These are phyloP conservation scores for Chrysoporthe puriensis DNA, from an alignment of 2,329 filamentous ascomycete genomes.

Conservation along the genomic window DNA sequence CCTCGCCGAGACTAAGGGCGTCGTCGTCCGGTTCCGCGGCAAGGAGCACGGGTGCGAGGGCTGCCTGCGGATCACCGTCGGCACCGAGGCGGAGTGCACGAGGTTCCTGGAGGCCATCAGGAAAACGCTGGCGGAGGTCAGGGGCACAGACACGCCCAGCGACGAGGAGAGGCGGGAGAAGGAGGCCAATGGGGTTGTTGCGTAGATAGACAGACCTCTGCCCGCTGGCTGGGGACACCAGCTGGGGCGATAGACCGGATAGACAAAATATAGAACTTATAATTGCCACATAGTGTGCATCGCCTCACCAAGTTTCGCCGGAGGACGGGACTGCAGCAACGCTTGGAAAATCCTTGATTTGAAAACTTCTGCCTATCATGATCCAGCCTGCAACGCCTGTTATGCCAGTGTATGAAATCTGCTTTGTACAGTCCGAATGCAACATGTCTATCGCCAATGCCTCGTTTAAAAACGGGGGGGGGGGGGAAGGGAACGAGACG, in stretches of 20 bases:
- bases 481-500: not conserved
- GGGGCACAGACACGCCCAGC: conserved; percentile 38
- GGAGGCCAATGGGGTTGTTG: conserved; percentile 42
- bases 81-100: conserved; percentile 84
- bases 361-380: no score
- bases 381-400: not conserved
- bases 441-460: no score
- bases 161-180: conserved; percentile 44
- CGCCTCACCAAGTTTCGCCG: not conserved
- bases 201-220: conserved; percentile 30
- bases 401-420: not conserved
- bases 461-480: not conserved
- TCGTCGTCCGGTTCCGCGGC: conserved; percentile 91
- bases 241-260: not conserved
- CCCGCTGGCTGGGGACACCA: not conserved
- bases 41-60: conserved; percentile 90
- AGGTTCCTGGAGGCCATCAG: conserved; percentile 73
- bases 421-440: not conserved
- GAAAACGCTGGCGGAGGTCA: conserved; percentile 51
- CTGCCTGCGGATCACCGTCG: conserved; percentile 88
- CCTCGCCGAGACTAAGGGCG: conserved; percentile 82
- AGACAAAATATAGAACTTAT: not conserved
- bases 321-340: no score
- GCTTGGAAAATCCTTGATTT: no score
- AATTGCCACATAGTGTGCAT: not conserved